phyloP scores from a whole-genome alignment of 2,329 filamentous ascomycete genomes.

The Ophiostoma australiae region DNA sequence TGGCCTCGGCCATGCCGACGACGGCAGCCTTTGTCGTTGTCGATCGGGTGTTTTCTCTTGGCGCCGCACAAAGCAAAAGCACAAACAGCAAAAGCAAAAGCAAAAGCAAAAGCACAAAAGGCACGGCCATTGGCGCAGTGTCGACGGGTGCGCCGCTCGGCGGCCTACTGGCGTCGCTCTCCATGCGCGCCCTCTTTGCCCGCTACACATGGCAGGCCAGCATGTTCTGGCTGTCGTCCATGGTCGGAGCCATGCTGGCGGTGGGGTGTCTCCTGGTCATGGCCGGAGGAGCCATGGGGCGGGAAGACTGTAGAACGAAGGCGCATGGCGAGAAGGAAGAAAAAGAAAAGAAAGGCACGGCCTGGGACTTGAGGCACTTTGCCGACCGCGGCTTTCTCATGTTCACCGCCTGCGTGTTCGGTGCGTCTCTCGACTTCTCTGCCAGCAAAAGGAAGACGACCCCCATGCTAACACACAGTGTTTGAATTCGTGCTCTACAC shows the following conservation, averaged over 20 bases:
- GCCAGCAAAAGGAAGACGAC: too few species aligned
- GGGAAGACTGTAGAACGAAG: background rate
- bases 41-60: background rate
- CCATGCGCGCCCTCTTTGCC: conserved; percentile 31
- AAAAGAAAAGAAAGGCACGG: background rate
- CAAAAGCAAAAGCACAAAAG: background rate
- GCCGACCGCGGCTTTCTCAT: conserved; percentile 31
- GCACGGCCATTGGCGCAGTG: background rate
- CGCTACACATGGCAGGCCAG: conserved; percentile 28
- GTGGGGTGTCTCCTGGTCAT: conserved; percentile 26
- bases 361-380: conserved; percentile 26
- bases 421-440: conserved; percentile 28
- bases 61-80: too few species aligned
- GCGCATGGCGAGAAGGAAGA: background rate
- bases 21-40: conserved; percentile 30
- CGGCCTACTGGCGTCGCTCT: conserved; percentile 34
- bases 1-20: conserved; percentile 30
- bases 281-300: background rate
- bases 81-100: background rate
- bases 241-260: conserved; percentile 28
- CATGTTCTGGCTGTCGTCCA: conserved; percentile 29
- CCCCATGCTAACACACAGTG: too few species aligned
- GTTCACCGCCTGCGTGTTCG: conserved; percentile 31
- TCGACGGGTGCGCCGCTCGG: conserved; percentile 30
- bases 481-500: conserved; percentile 34